Evolutionary conservation across 371 early-diverging fungal genomes (phyloP), one percentile per base, ranked within the genome.

Genomic region (Apophysomyces sp.): DNA sequence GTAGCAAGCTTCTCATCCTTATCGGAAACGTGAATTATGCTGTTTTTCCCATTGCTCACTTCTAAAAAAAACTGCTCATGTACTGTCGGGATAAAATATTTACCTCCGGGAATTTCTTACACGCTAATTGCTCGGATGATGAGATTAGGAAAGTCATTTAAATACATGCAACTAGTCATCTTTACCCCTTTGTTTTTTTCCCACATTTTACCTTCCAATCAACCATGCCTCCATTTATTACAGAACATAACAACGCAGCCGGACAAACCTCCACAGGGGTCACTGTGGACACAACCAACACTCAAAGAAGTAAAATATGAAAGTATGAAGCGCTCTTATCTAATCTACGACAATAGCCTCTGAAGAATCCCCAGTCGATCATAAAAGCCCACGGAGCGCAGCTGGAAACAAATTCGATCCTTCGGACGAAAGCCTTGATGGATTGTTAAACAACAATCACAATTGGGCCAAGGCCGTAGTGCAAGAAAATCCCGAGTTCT

Each of bases 241-340:
- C 49, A 4, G 49, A 44, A 44, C 49, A 26, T 21, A 44, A 44
- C 49, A 7, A 21, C 21, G n/a, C 18, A 44, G 24, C 49, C n/a
- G 3, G 27, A 2, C 11, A 4, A 0, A 44, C 11, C 13, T 21
- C 49, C 21, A 21, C 49, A 21, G 4, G 21, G 16, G 21, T 44
- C 11, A 44, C 21, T 21, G 16, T 41, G 28, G 40, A 40, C 15
- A 58, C 37, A 18, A 32, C n/a, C 18, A 24, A 11, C 3, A 55
- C 16, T 68, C 29, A 13, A 76, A 57, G 57, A 79, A 81, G 0
- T 79, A 6, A 44, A 79, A 73, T 8, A 80, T 81, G 59, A 81
- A 79, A 16, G 81, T 81, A 24, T 29, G 32, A 34, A 61, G 66
- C 15, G 68, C 67, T n/a, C 76, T 66, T 12, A 72, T 27, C 26